Base-by-base conservation (phyloP, 306 rosid species). In the Carpinus fangiana region DNA sequence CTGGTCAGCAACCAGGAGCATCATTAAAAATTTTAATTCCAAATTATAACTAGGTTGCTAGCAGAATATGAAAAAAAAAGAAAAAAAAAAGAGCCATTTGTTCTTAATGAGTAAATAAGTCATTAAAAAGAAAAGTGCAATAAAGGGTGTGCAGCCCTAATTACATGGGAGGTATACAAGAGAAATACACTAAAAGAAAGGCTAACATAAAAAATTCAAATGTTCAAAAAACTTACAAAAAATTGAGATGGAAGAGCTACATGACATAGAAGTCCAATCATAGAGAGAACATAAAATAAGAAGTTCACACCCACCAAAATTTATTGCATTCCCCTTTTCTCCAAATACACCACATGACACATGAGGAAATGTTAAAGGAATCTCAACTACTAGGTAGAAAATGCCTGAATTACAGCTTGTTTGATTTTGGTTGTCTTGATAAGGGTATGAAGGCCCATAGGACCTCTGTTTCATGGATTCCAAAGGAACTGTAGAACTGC, bases 351-450 rank as follows among this genome's bases (percentile, higher is more conserved):
- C n/a, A 3, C 18, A 14, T 52, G 56, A 52, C 5, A 14, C 18
- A 52, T 16, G 13, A 52, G 52, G 56, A 72, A 70, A 65, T 70
- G 74, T 26, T 79, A 78, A 48, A 79, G 75, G 78, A 71, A 47
- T 83, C 83, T 75, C 72, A 75, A 76, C 53, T 43, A 60, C 81
- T 64, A 79, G 86, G 81, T 79, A 83, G 55, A 83, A 51, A 70
- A 76, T 64, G 75, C 77, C 61, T 47, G 16, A 70, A 75, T 78
- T 57, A 73, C 46, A 62, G 52, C 23, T 23, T 74, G 57, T 56
- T 46, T 55, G 75, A 55, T 50, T 73, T 73, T 48, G 80, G 73
- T 71, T 78, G 50, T 34, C 74, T 52, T 52, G 73, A 66, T 7
- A 18, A 59, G 70, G 46, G 52, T 73, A 16, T 41, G 52, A 78